Conservation (phyloP, 148 eudicot genomes). For the Persicaria tinctoria region DNA sequence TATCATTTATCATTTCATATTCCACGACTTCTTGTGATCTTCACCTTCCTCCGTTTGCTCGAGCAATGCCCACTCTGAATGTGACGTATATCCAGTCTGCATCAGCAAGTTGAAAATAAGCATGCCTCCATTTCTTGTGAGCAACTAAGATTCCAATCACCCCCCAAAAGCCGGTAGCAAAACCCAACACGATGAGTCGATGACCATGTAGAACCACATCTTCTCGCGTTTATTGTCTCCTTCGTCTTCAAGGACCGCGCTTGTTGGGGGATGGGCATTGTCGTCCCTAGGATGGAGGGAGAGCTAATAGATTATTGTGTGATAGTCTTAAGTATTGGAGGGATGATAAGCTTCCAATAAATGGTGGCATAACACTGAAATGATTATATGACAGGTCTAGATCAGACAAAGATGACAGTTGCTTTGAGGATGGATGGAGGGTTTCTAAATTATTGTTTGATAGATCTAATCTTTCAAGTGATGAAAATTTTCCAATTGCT, state of each 20-base stretch:
- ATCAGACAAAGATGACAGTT: neutral
- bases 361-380: neutral
- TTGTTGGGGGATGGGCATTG: neutral
- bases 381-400: neutral
- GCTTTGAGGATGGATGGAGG: too few relatives aligned
- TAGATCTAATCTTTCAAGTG: neutral
- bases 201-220: conserved; percentile 18
- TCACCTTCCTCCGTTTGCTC: too few relatives aligned
- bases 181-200: conserved; percentile 10
- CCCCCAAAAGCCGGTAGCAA: conserved; percentile 25
- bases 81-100: too few relatives aligned
- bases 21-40: too few relatives aligned
- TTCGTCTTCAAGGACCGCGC: neutral
- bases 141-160: conserved; percentile 15
- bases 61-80: too few relatives aligned
- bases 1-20: too few relatives aligned
- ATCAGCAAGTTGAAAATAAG: conserved; percentile 1
- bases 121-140: conserved; percentile 17
- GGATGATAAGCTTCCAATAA: too few relatives aligned
- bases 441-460: neutral
- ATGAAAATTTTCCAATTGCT: neutral
- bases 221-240: conserved; percentile 6
- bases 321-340: neutral
- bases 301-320: too few relatives aligned
- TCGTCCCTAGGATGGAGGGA: neutral